Percentiles rank a stretch among this genome's conserved stretches.
Evolutionary conservation across 495 filamentous ascomycete species (phyloP).

Genomic region (Aspergillus heteromorphus): DNA sequence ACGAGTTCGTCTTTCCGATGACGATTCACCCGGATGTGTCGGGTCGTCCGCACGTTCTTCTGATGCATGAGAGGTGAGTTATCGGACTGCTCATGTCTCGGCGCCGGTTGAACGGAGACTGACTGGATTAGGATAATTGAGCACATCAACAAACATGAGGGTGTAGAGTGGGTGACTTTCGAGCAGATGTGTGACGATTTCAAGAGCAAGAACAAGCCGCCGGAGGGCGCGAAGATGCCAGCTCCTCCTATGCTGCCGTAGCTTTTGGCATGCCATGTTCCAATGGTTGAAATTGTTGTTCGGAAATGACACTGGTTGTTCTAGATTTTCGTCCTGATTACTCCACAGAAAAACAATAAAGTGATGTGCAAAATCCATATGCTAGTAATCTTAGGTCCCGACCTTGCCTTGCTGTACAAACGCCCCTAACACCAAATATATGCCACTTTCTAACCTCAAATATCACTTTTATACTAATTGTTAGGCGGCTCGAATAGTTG

Average conservation of each 20-base stretch:
- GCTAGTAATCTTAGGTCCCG: not conserved
- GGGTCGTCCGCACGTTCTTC: slow-evolving; percentile 60
- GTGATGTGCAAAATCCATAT: not conserved
- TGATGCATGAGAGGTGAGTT: slow-evolving; percentile 56
- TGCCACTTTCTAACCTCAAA: slow-evolving; percentile 1
- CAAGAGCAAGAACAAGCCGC: slow-evolving; percentile 61
- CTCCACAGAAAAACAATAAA: not conserved
- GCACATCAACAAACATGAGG: slow-evolving; percentile 67
- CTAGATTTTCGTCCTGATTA: not conserved
- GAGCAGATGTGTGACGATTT: slow-evolving; percentile 66
- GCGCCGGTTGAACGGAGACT: not conserved
- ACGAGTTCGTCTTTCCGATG: slow-evolving; percentile 66
- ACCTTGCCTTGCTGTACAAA: slow-evolving; percentile 1
- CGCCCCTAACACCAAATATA: slow-evolving; percentile 15
- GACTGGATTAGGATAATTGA: slow-evolving; percentile 52
- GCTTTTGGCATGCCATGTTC: too few relatives aligned
- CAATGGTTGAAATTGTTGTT: not conserved
- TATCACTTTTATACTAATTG: slow-evolving; percentile 17
- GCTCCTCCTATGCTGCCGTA: slow-evolving; percentile 31
- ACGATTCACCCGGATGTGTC: slow-evolving; percentile 66
- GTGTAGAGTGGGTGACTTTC: slow-evolving; percentile 71
- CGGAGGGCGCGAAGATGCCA: slow-evolving; percentile 62
- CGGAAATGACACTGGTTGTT: not conserved
- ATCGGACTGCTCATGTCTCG: not conserved
- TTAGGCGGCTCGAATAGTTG: slow-evolving; percentile 64